Base-by-base conservation (phyloP, 2,329 filamentous ascomycete genomes). In the Neurospora sp. region DNA sequence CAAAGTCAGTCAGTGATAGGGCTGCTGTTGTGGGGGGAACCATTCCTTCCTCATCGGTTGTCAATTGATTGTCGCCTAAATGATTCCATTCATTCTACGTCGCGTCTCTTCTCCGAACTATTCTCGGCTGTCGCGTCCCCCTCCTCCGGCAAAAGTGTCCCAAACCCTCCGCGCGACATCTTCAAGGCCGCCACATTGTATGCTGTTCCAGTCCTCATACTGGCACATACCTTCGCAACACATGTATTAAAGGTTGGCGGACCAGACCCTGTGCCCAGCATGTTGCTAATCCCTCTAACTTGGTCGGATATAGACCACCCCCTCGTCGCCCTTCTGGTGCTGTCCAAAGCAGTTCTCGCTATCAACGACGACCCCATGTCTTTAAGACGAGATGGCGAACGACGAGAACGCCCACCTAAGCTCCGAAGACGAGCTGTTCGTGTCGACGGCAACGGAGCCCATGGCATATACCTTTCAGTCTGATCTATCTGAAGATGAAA, bases 401-500 rank as follows among this genome's bases (percentile, higher is more conserved):
- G 8, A 23, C 4, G 40, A 39, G n/a, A 73, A 72, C 19, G 46
- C 68, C n/a, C 37, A 69, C 19, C 15, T 66, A 11, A 71, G 65
- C 68, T 72, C 71, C 8, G 74, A 74, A 6, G 71, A 74, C 33
- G 74, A 74, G 70, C 71, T 74, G 2, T 46, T 71, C 12, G 65
- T 67, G 1, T 36, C 46, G 1, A 41, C 28, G 2, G 23, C 67
- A 6, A 33, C 37, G 1, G 73, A 75, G 37, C 70, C 71, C 2
- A 41, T 36, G 6, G 65, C 68, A 0, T 73, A 71, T 36, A 72
- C 72, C 2, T 75, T 74, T n/a, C 71, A 75, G 37, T 73, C 72
- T 6, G 73, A 73, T 10, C 52, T 73, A 2, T 73, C 74, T 15
- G 74, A 75, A 52, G 69, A 74, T 28, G 74, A 68, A 28, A 36